Conservation (phyloP, 192 early-diverging fungal species). For the Umbelopsis vinacea region DNA sequence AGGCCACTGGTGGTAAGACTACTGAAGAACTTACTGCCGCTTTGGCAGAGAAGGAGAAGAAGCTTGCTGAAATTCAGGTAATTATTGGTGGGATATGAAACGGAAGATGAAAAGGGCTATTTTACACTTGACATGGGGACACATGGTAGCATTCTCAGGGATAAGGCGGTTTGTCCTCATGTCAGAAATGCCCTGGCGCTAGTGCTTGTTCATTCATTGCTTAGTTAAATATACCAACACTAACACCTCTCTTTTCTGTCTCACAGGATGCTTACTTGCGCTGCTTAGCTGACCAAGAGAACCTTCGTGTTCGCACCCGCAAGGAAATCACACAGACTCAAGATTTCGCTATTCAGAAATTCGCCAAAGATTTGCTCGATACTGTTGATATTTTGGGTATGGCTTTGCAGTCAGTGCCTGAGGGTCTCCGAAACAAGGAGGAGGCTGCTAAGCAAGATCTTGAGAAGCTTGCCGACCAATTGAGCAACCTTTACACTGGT, state of each 20-base stretch:
- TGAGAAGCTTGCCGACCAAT: conserved; percentile 51
- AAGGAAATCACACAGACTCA: conserved; percentile 82
- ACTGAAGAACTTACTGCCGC: conserved; percentile 40
- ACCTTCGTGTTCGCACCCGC: conserved; percentile 87
- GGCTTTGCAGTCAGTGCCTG: conserved; percentile 88
- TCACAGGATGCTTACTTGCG: conserved; percentile 88
- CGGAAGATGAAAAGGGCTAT: neutral
- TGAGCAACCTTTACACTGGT: conserved; percentile 85
- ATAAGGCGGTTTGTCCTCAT: neutral
- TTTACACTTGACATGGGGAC: neutral
- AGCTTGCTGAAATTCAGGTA: conserved; percentile 84
- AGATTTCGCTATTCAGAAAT: conserved; percentile 95
- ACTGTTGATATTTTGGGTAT: conserved; percentile 90
- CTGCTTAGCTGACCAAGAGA: conserved; percentile 95
- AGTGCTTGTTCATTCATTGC: no score
- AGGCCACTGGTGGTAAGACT: conserved; percentile 25
- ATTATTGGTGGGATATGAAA: conserved; percentile 15
- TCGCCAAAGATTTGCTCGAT: conserved; percentile 95
- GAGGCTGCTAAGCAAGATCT: conserved; percentile 29
- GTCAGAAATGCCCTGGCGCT: neutral
- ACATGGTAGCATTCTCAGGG: neutral
- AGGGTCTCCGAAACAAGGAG: conserved; percentile 51
- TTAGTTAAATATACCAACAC: neutral
- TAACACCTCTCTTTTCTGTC: conserved; percentile 7
- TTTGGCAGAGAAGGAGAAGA: conserved; percentile 74